phyloP scores from a whole-genome alignment of 768 basidiomycete genomes.

The Ramaria rubella region DNA sequence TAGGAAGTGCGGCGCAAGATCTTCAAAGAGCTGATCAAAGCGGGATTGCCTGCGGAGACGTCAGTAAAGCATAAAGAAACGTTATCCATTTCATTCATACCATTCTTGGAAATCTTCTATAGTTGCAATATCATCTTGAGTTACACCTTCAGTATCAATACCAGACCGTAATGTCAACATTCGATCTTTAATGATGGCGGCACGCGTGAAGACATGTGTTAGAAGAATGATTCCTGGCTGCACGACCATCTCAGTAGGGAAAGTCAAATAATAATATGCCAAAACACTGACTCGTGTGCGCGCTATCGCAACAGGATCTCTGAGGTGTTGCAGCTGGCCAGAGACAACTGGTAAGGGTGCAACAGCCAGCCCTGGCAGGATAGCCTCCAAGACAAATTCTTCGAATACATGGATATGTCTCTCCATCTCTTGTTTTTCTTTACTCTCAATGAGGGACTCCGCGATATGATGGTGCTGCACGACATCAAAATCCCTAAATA shows the following conservation, averaged over 20 bases:
- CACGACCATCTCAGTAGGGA: conserved; percentile 8
- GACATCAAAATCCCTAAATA: conserved; percentile 91
- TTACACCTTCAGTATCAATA: conserved; percentile 32
- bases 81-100: conserved; percentile 35
- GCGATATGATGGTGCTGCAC: conserved; percentile 69
- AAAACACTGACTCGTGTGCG: conserved; percentile 64
- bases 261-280: neutral
- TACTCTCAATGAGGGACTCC: conserved; percentile 57
- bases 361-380: conserved; percentile 73
- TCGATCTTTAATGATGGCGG: conserved; percentile 84
- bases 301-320: conserved; percentile 64
- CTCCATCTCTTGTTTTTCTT: conserved; percentile 64
- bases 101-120: conserved; percentile 76
- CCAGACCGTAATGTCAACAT: conserved; percentile 23
- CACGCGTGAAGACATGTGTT: conserved; percentile 85
- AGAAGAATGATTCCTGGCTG: conserved; percentile 90
- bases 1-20: conserved; percentile 69
- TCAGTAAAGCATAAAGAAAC: conserved; percentile 1
- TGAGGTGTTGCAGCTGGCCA: conserved; percentile 79
- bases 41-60: conserved; percentile 62
- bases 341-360: conserved; percentile 77
- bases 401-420: conserved; percentile 89
- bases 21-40: conserved; percentile 81
- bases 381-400: conserved; percentile 77
- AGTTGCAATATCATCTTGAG: conserved; percentile 50